Percentiles rank a stretch among this genome's conserved stretches.
Evolutionary conservation across 2,329 filamentous ascomycete species (phyloP).

Genomic region (Fusarium sp.): DNA sequence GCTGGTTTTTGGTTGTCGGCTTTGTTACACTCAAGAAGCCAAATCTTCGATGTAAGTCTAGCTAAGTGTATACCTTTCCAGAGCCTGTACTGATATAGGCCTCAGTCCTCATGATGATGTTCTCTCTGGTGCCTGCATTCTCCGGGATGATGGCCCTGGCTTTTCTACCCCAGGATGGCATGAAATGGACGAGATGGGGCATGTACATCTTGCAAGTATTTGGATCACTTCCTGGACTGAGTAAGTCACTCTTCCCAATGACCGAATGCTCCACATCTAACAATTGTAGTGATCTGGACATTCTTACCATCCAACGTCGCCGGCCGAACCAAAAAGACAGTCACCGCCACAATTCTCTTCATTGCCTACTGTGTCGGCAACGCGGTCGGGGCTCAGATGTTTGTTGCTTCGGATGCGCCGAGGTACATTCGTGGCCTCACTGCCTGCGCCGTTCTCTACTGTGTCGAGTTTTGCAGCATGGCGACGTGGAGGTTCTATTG

Average conservation of each 20-base stretch:
- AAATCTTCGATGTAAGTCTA: neutral
- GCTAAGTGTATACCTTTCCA: neutral
- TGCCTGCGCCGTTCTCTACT: neutral
- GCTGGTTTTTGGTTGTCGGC: neutral
- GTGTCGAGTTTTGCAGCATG: slow-evolving; percentile 4
- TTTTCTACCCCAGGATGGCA: slow-evolving; percentile 46
- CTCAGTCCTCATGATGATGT: slow-evolving; percentile 1
- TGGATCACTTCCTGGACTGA: slow-evolving; percentile 44
- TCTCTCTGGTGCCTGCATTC: slow-evolving; percentile 49
- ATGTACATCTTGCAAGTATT: slow-evolving; percentile 52
- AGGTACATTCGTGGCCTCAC: neutral
- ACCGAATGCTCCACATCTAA: neutral
- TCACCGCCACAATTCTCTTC: slow-evolving; percentile 44
- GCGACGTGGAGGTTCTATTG: neutral
- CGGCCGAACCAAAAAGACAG: slow-evolving; percentile 55
- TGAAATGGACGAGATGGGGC: slow-evolving; percentile 52
- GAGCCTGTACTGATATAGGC: neutral
- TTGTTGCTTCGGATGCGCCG: neutral
- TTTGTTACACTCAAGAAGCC: neutral
- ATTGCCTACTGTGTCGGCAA: slow-evolving; percentile 46
- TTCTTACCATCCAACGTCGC: slow-evolving; percentile 58
- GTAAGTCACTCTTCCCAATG: neutral
- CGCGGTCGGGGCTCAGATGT: slow-evolving; percentile 39
- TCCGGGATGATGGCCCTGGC: slow-evolving; percentile 51
- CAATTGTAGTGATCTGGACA: slow-evolving; percentile 51